Evolutionary conservation across 805 yeast species (phyloP).

Genomic region (Metschnikowia gelsemii): DNA sequence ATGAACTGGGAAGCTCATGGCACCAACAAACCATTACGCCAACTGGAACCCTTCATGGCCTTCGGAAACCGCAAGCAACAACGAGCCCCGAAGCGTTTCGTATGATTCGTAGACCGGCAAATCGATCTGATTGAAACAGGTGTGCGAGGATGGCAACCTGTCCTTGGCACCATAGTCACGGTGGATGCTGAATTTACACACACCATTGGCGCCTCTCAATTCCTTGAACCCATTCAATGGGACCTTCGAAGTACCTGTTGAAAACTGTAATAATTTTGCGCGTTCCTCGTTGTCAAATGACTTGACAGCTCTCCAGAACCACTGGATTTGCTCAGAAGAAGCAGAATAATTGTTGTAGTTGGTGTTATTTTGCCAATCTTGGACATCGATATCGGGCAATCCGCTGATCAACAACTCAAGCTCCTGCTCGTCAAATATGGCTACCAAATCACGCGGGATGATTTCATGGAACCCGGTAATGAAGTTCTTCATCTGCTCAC

Average conservation of each 20-base stretch:
- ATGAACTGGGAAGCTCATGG: too few relatives aligned
- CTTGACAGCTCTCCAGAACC: conserved; percentile 98
- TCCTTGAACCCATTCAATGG: conserved; percentile 93
- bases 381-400: conserved; percentile 91
- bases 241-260: conserved; percentile 95
- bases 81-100: conserved; percentile 76
- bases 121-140: conserved; percentile 94
- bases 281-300: conserved; percentile 92
- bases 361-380: conserved; percentile 92
- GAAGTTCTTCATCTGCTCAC: conserved; percentile 84
- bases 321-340: conserved; percentile 81
- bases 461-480: conserved; percentile 86
- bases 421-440: conserved; percentile 94
- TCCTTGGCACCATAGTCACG: conserved; percentile 83
- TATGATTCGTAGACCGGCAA: conserved; percentile 90
- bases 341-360: conserved; percentile 77
- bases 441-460: conserved; percentile 76
- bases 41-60: conserved; percentile 96
- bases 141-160: conserved; percentile 91
- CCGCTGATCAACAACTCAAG: conserved; percentile 91
- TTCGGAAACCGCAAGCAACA: conserved; percentile 84
- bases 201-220: conserved; percentile 82
- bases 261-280: conserved; percentile 90
- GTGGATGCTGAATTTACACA: conserved; percentile 83
- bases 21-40: too few relatives aligned